Evolutionary conservation across 495 filamentous ascomycete genomes (phyloP).

Genomic region (Evansstolkia leycettana): DNA sequence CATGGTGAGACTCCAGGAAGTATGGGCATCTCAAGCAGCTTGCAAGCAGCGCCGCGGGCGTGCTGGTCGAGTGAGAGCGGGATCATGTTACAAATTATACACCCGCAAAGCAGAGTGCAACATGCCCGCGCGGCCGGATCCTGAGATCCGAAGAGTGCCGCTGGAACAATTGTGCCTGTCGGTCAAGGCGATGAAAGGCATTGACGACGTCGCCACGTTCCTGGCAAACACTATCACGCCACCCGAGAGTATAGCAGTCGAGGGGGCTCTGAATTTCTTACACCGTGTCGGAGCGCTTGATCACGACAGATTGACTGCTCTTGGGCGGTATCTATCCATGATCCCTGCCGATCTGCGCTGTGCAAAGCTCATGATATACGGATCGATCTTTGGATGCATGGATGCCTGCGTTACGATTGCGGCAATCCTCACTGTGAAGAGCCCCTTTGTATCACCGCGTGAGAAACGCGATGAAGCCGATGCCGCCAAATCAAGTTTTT

Average conservation of each 20-base stretch:
- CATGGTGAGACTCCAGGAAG: conserved; percentile 87
- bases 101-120: conserved; percentile 71
- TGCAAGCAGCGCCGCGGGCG: conserved; percentile 95
- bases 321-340: conserved; percentile 83
- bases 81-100: conserved; percentile 91
- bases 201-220: conserved; percentile 66
- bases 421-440: conserved; percentile 71
- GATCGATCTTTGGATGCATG: conserved; percentile 83
- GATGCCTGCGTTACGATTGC: conserved; percentile 84
- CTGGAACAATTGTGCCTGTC: conserved; percentile 90
- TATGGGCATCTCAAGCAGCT: conserved; percentile 88
- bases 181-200: conserved; percentile 82
- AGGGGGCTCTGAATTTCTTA: conserved; percentile 67
- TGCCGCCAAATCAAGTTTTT: conserved; percentile 63
- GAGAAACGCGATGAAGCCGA: conserved; percentile 74
- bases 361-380: conserved; percentile 91
- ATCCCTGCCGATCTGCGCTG: conserved; percentile 91
- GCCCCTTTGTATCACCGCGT: conserved; percentile 71
- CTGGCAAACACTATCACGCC: conserved; percentile 80
- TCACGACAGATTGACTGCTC: conserved; percentile 71
- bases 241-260: conserved; percentile 70
- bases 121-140: conserved; percentile 85
- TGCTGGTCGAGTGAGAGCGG: conserved; percentile 82
- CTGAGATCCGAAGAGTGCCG: conserved; percentile 85
- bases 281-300: conserved; percentile 80